These are phyloP conservation scores for Eremomyces bilateralis DNA, from an alignment of 495 filamentous ascomycete species.

Conservation along the genomic window DNA sequence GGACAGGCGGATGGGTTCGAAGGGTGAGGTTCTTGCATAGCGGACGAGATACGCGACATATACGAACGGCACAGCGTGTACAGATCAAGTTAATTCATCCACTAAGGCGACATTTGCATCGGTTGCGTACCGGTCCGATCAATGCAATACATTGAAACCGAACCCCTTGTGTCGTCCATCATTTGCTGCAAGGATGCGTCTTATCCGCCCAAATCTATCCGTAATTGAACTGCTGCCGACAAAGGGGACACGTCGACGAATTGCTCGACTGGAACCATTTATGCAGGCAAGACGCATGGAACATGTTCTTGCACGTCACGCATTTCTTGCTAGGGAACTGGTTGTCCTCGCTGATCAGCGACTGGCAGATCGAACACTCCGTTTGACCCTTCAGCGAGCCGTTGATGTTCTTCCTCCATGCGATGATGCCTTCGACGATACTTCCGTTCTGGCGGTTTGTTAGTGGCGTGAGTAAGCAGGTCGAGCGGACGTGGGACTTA, in stretches of 20 bases:
- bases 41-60: no score
- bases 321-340: conserved; percentile 79
- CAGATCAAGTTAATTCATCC: no score
- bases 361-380: conserved; percentile 95
- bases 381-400: conserved; percentile 79
- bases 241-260: conserved; percentile 72
- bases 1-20: no score
- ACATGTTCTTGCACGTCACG: conserved; percentile 80
- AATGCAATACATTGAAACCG: no score
- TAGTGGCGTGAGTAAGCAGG: no score
- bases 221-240: conserved; percentile 64
- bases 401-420: conserved; percentile 64
- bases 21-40: no score
- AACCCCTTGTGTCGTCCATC: no score
- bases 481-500: no score
- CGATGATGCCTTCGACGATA: conserved; percentile 62
- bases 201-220: conserved; percentile 7
- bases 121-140: no score
- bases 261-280: conserved; percentile 93
- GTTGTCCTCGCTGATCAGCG: conserved; percentile 58
- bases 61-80: no score
- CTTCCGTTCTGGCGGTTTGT: conserved; percentile 48
- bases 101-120: no score
- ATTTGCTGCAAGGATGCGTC: no score
- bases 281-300: conserved; percentile 74